phyloP scores from a whole-genome alignment of 139 green algal species.

The Chara braunii region DNA sequence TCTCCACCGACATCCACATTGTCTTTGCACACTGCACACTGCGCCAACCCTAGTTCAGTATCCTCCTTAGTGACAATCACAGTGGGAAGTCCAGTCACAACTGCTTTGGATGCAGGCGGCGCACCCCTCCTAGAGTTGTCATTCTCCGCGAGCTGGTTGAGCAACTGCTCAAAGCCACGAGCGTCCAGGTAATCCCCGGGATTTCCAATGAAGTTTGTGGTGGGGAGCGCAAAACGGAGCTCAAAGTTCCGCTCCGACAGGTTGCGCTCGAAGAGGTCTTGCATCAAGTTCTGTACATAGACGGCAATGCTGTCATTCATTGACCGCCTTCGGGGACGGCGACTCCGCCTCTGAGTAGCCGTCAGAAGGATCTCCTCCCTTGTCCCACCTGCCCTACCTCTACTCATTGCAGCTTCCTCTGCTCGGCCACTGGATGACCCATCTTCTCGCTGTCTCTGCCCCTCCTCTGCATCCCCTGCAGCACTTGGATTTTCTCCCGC shows the following conservation, averaged over 20 bases:
- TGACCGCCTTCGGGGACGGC: no score
- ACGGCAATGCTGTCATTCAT: no score
- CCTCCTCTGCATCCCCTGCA: no score
- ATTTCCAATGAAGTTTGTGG: conserved; percentile 16
- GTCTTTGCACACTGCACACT: conserved; percentile 27
- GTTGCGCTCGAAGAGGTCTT: background rate
- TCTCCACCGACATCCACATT: conserved; percentile 4
- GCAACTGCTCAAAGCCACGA: conserved; percentile 19
- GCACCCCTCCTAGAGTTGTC: conserved; percentile 3
- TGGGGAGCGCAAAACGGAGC: background rate
- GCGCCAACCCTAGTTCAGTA: conserved; percentile 2
- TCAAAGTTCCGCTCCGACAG: background rate
- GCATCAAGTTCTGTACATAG: no score
- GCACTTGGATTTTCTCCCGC: no score
- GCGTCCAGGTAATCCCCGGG: conserved; percentile 22
- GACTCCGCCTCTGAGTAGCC: no score
- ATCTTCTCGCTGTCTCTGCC: no score
- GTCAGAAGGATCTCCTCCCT: no score
- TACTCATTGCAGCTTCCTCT: no score
- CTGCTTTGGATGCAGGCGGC: conserved; percentile 11
- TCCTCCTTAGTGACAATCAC: conserved; percentile 4
- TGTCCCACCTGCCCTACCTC: no score
- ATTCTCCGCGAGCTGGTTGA: conserved; percentile 9
- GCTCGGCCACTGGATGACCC: no score
- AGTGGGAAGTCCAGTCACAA: background rate